Conservation (phyloP, 257 asterid genomes). For the Solanum etuberosum region DNA sequence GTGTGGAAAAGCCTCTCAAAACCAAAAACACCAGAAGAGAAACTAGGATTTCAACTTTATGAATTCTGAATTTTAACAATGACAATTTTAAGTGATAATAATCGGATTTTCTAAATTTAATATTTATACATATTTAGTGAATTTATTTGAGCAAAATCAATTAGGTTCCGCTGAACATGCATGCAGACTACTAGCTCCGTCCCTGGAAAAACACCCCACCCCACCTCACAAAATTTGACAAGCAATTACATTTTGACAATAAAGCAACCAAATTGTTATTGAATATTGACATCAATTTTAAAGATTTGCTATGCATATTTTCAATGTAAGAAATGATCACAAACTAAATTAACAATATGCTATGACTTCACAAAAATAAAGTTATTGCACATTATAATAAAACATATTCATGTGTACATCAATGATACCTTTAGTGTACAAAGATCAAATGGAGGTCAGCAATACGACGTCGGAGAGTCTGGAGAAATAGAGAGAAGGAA, state of each 20-base stretch:
- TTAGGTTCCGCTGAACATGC: background rate
- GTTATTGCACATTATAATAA: background rate
- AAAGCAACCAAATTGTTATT: background rate
- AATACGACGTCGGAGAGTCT: background rate
- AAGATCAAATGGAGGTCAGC: background rate
- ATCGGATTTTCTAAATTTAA: background rate
- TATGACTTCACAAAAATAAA: background rate
- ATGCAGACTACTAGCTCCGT: background rate
- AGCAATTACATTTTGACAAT: background rate
- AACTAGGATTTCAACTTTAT: background rate
- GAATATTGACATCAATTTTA: background rate
- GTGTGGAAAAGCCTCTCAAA: background rate
- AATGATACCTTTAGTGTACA: background rate
- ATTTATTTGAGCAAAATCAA: background rate
- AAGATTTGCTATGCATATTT: background rate
- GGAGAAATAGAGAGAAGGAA: background rate
- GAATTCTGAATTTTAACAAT: background rate
- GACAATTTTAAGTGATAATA: background rate
- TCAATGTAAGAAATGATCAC: background rate
- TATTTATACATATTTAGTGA: background rate
- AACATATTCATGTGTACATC: background rate
- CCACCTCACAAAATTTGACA: background rate
- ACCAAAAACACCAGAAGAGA: background rate
- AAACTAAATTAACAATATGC: background rate
- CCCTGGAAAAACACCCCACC: rapidly evolving